Conservation (phyloP, 1,139 yeast species). For the Kurtzmaniella natalensis region DNA sequence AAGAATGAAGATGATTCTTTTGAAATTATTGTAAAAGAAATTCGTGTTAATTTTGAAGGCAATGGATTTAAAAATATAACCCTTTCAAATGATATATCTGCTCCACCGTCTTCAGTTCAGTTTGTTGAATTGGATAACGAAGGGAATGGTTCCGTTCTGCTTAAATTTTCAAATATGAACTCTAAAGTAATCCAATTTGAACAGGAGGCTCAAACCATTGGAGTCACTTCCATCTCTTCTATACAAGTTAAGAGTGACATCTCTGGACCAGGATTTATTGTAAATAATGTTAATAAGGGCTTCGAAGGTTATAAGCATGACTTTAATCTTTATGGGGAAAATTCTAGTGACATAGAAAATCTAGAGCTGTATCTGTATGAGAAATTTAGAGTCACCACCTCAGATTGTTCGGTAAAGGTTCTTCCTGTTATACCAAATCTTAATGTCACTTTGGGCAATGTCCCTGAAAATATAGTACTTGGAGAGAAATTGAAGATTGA, state of each 20-base stretch:
- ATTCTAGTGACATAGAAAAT: neutral
- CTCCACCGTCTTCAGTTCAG: neutral
- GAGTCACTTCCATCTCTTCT: slow-evolving; percentile 17
- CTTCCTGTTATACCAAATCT: slow-evolving; percentile 22
- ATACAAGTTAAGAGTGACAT: slow-evolving; percentile 14
- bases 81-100: neutral
- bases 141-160: neutral
- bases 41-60: neutral
- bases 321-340: neutral
- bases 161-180: neutral
- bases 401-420: slow-evolving; percentile 11
- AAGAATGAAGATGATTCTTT: neutral
- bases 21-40: neutral
- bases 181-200: slow-evolving; percentile 20
- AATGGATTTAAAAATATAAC: neutral
- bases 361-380: neutral
- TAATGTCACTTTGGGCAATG: slow-evolving; percentile 8
- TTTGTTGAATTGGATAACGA: neutral
- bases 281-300: neutral
- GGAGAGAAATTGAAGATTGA: slow-evolving; percentile 28
- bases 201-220: slow-evolving; percentile 22
- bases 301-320: neutral
- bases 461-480: slow-evolving; percentile 14
- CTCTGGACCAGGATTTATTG: slow-evolving; percentile 1
- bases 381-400: neutral